These are phyloP conservation scores for Aspergillus sergii DNA, from an alignment of 2,329 filamentous ascomycete genomes.

Conservation along the genomic window DNA sequence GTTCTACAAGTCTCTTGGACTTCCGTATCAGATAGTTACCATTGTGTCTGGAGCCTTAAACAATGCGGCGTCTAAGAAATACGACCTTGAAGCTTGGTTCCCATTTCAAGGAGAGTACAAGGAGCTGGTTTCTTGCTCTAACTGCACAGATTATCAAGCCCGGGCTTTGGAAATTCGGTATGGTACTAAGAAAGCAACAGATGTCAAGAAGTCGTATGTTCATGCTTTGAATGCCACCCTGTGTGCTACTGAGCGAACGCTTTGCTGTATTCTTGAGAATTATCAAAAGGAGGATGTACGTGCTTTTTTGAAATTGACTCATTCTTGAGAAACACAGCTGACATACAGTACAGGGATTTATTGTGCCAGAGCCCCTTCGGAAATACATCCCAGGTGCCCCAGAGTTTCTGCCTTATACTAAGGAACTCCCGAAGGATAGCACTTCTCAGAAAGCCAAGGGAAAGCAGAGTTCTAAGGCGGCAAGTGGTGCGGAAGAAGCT, in stretches of 20 bases:
- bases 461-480: constrained; percentile 35
- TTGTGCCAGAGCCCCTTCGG: constrained; percentile 78
- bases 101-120: constrained; percentile 97
- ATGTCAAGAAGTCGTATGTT: constrained; percentile 87
- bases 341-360: constrained; percentile 61
- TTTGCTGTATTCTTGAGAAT: constrained; percentile 96
- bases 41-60: constrained; percentile 97
- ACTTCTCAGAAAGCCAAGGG: constrained; percentile 61
- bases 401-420: constrained; percentile 85
- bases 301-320: constrained; percentile 11
- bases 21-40: constrained; percentile 88
- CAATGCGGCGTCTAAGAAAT: constrained; percentile 88
- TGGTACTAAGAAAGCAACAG: constrained; percentile 82
- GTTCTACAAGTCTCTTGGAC: constrained; percentile 86
- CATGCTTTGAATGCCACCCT: constrained; percentile 90
- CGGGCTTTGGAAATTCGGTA: constrained; percentile 90
- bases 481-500: constrained; percentile 34
- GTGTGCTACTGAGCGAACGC: constrained; percentile 85
- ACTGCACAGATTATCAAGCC: constrained; percentile 97
- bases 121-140: constrained; percentile 95
- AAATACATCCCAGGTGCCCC: constrained; percentile 90
- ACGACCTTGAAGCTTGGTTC: constrained; percentile 95
- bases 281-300: constrained; percentile 85
- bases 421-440: constrained; percentile 78
- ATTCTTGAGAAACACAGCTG: constrained; percentile 15